A percentile compares a stretch with the other conserved stretches of the same genome.
These are phyloP conservation scores for Hawksworthiomyces lignivorus DNA, from an alignment of 2,329 filamentous ascomycete genomes.

Conservation along the genomic window DNA sequence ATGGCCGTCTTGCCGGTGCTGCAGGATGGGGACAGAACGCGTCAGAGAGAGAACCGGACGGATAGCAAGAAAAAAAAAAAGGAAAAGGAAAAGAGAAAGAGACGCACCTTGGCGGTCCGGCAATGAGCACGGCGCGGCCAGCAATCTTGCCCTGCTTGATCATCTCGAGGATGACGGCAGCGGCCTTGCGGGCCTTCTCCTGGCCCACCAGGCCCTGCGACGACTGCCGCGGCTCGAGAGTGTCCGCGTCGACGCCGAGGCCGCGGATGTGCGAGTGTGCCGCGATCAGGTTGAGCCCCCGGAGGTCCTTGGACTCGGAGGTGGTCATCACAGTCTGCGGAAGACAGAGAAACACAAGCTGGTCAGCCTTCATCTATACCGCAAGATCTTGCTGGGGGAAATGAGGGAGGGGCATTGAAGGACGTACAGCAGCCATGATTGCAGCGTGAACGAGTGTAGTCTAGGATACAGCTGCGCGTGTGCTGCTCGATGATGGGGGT, in stretches of 20 bases:
- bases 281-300: conserved; percentile 93
- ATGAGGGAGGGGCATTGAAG: background rate
- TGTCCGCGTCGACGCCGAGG: conserved; percentile 85
- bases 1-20: conserved; percentile 98
- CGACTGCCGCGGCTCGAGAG: conserved; percentile 73
- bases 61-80: background rate
- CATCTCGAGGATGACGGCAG: conserved; percentile 95
- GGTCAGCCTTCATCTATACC: background rate
- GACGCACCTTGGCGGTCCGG: conserved; percentile 72
- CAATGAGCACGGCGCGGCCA: conserved; percentile 86
- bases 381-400: background rate
- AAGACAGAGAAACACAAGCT: background rate
- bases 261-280: conserved; percentile 97
- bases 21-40: background rate
- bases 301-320: conserved; percentile 91
- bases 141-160: conserved; percentile 98
- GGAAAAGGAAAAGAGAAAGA: background rate
- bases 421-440: conserved; percentile 12
- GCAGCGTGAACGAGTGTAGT: background rate
- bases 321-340: conserved; percentile 62
- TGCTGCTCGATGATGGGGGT: background rate
- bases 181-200: conserved; percentile 92
- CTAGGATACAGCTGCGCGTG: background rate
- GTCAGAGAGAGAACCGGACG: background rate
- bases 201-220: conserved; percentile 95